phyloP scores from a whole-genome alignment of 495 filamentous ascomycete genomes.

The Podospora pseudopauciseta region DNA sequence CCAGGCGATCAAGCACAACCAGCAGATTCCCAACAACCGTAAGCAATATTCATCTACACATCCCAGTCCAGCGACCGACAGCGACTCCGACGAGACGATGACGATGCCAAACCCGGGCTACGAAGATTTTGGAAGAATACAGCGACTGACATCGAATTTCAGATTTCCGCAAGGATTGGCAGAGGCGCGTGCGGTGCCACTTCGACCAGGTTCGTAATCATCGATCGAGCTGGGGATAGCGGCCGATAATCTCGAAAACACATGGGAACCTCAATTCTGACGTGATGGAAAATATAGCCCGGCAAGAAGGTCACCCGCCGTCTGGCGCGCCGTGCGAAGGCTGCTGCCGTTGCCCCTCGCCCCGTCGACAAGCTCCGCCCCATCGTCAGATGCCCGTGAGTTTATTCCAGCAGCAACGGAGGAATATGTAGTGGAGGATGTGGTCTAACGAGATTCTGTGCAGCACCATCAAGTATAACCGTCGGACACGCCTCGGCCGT shows the following conservation, averaged over 20 bases:
- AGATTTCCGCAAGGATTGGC: slow-evolving; percentile 99
- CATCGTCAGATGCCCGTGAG: slow-evolving; percentile 81
- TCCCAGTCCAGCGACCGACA: neutral
- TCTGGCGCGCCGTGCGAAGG: slow-evolving; percentile 85
- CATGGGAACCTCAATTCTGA: slow-evolving; percentile 28
- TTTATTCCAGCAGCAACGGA: slow-evolving; percentile 12
- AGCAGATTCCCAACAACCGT: slow-evolving; percentile 98
- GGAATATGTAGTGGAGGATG: neutral
- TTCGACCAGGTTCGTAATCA: slow-evolving; percentile 87
- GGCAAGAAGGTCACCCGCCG: slow-evolving; percentile 90
- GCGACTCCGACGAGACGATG: neutral
- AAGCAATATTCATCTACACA: slow-evolving; percentile 40
- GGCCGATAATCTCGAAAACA: slow-evolving; percentile 8
- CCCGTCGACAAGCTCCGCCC: slow-evolving; percentile 96
- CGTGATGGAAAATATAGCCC: slow-evolving; percentile 62
- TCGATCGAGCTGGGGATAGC: slow-evolving; percentile 4
- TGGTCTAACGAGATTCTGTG: slow-evolving; percentile 32
- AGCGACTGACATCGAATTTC: slow-evolving; percentile 27
- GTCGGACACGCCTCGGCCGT: slow-evolving; percentile 90
- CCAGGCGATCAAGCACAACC: slow-evolving; percentile 98
- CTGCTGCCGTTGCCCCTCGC: slow-evolving; percentile 87
- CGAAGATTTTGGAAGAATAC: slow-evolving; percentile 20
- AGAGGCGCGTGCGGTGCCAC: slow-evolving; percentile 94
- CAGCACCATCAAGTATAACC: slow-evolving; percentile 86
- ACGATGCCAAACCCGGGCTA: slow-evolving; percentile 19